Evolutionary conservation across 202 grass and related monocot genomes (phyloP), one percentile per base, ranked within the genome.

Genomic region (Cymbopogon flexuosus): DNA sequence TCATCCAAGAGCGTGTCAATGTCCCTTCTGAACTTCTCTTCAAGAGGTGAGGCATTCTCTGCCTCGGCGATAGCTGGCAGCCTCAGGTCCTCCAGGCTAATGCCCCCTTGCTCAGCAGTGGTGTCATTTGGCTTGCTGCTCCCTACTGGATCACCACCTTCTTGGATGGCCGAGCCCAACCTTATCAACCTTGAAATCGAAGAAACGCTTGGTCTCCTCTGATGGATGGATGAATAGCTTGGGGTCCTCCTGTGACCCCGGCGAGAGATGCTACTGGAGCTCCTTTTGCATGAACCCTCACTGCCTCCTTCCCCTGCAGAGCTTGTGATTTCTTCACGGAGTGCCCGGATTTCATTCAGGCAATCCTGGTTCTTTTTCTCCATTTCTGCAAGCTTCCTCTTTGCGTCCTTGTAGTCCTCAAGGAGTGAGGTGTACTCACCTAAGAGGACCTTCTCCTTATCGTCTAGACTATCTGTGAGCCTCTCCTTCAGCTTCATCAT

Each of bases 1-100:
- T 97, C 94, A 30, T 97, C 94, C 39, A 97, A 36, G 8, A 97
- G 80, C 8, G 88, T 83, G 83, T 94, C 94, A 1, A 97, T 85
- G 70, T 89, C 89, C 12, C 71, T 85, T 46, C 91, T 82, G 67
- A 97, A 91, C 70, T 89, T 94, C n/a, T 94, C 84, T 51, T 94
- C 94, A 3, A 90, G 36, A 2, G 89, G 87, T 1, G 91, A 90
- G 13, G 36, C 33, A 5, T 66, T 81, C 7, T 71, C 80, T 11
- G 23, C 39, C 77, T 86, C 78, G 0, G 77, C 46, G 41, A 77
- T 24, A 0, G 22, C 0, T 0, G 85, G 87, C 16, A 90, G 62
- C 41, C 64, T 76, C 12, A 73, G 11, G 16, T 82, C 79, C 1
- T 90, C 84, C 14, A 30, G 3, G 33, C 71, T 76, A 9, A 13